A percentile compares a stretch with the other conserved stretches of the same genome.
These are phyloP conservation scores for Nothophytophthora sp. DNA, from an alignment of 352 stramenopile species.

Conservation along the genomic window DNA sequence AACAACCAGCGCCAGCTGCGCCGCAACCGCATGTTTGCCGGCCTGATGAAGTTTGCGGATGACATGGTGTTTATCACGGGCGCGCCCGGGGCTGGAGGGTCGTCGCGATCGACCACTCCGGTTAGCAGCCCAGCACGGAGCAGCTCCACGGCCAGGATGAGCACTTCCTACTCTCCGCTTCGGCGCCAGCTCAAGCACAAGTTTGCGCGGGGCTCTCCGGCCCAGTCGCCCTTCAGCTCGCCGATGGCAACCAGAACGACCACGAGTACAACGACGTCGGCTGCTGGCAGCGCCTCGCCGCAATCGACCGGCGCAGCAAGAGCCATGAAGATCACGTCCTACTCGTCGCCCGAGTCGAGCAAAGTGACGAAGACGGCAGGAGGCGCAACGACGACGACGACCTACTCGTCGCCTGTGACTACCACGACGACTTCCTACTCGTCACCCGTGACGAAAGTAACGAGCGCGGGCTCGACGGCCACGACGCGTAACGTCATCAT, in stretches of 20 bases:
- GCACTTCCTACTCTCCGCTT: constrained; percentile 26
- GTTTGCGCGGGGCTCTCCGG: constrained; percentile 15
- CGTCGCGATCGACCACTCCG: constrained; percentile 22
- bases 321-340: constrained; percentile 26
- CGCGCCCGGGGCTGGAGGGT: constrained; percentile 19
- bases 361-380: constrained; percentile 2
- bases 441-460: no score
- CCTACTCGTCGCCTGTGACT: no score
- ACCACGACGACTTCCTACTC: no score
- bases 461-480: constrained; percentile 12
- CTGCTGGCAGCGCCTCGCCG: constrained; percentile 16
- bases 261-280: no score
- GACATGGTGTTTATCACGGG: constrained; percentile 32
- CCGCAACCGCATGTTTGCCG: constrained; percentile 32
- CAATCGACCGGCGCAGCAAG: constrained; percentile 9
- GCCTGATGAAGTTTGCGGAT: constrained; percentile 35
- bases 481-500: constrained; percentile 18
- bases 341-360: constrained; percentile 11
- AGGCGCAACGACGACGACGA: no score
- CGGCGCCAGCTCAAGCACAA: constrained; percentile 27
- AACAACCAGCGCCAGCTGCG: constrained; percentile 35
- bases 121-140: constrained; percentile 18
- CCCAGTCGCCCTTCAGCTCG: constrained; percentile 13
- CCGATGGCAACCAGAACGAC: no score
- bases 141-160: constrained; percentile 18